These are phyloP conservation scores for Xerocomus potaroensis DNA, from an alignment of 768 basidiomycete species.

Conservation along the genomic window DNA sequence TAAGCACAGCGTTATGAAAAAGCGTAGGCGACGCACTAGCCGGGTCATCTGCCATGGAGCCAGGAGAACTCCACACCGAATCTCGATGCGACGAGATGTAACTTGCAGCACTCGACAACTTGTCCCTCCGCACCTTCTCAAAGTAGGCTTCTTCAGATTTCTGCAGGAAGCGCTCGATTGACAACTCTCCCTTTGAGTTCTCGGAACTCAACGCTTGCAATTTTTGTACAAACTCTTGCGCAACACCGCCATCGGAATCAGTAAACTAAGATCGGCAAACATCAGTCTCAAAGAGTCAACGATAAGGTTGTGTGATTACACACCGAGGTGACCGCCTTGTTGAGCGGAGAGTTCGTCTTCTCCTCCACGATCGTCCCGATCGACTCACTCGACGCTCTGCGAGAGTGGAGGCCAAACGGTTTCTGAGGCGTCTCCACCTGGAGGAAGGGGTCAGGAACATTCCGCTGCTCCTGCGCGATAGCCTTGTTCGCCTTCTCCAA, in stretches of 20 bases:
- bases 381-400: constrained; percentile 83
- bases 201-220: constrained; percentile 73
- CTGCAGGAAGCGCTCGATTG: constrained; percentile 84
- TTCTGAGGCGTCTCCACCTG: constrained; percentile 55
- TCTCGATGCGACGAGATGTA: constrained; percentile 75
- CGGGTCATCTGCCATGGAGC: constrained; percentile 47
- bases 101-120: constrained; percentile 78
- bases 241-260: constrained; percentile 89
- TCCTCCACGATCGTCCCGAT: constrained; percentile 91
- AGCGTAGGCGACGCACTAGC: constrained; percentile 64
- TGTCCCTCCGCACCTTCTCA: constrained; percentile 84
- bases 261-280: constrained; percentile 71
- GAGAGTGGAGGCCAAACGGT: constrained; percentile 79
- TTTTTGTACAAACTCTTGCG: constrained; percentile 83
- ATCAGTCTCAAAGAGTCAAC: not conserved
- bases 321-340: constrained; percentile 89
- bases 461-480: constrained; percentile 74
- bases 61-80: constrained; percentile 73
- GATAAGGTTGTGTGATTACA: constrained; percentile 14
- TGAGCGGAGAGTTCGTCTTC: constrained; percentile 84
- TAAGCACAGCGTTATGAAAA: not conserved
- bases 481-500: constrained; percentile 79
- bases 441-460: constrained; percentile 84
- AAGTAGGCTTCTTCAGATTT: constrained; percentile 96
- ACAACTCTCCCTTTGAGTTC: constrained; percentile 87